Conservation (phyloP, 169 alveolate genomes). For the Condylostoma magnum region DNA sequence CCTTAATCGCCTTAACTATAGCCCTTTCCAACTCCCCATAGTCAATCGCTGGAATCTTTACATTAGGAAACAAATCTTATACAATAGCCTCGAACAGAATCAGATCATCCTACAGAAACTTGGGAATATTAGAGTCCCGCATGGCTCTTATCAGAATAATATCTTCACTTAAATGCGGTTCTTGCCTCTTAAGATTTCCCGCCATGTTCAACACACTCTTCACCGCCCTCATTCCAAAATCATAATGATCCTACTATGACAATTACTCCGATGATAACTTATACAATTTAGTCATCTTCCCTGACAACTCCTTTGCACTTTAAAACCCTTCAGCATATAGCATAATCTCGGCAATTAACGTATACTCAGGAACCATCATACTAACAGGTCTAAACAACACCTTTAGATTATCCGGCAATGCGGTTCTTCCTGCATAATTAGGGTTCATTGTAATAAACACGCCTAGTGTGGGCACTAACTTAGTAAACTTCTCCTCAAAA, state of each 20-base stretch:
- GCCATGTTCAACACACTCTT: slow-evolving; percentile 87
- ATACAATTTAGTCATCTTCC: slow-evolving; percentile 82
- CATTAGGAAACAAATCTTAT: slow-evolving; percentile 83
- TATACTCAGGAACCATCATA: slow-evolving; percentile 88
- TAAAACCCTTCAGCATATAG: slow-evolving; percentile 75
- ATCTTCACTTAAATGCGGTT: slow-evolving; percentile 69
- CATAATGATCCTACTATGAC: slow-evolving; percentile 85
- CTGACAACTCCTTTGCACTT: slow-evolving; percentile 69
- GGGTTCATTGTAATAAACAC: slow-evolving; percentile 88
- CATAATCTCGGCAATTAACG: slow-evolving; percentile 81
- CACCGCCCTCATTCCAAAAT: slow-evolving; percentile 88
- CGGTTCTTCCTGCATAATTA: slow-evolving; percentile 87
- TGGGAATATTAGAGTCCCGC: slow-evolving; percentile 88
- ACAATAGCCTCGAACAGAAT: slow-evolving; percentile 79
- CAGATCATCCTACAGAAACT: slow-evolving; percentile 81
- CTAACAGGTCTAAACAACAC: slow-evolving; percentile 83
- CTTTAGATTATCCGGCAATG: slow-evolving; percentile 86
- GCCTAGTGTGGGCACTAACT: slow-evolving; percentile 65
- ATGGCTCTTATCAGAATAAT: slow-evolving; percentile 82
- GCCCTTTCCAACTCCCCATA: slow-evolving; percentile 63
- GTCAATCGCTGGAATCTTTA: slow-evolving; percentile 71
- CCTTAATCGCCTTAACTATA: slow-evolving; percentile 45
- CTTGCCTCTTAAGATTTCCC: slow-evolving; percentile 77
- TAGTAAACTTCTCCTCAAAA: slow-evolving; percentile 71
- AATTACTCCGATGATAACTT: slow-evolving; percentile 81